phyloP scores from a whole-genome alignment of 306 rosid species.

The Aeschynomene evenia region DNA sequence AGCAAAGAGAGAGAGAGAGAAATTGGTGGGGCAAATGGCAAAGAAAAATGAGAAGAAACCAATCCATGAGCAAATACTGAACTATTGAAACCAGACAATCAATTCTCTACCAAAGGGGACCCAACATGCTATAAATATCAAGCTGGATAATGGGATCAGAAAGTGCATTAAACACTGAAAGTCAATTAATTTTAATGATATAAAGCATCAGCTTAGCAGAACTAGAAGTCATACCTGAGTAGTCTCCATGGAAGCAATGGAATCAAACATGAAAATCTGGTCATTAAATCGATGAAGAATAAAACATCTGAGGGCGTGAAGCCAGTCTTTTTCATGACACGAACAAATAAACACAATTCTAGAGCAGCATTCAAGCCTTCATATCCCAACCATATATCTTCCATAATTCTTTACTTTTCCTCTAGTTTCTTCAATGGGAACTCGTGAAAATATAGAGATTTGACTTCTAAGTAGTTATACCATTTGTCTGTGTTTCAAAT shows the following conservation, averaged over 20 bases:
- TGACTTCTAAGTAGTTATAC: neutral
- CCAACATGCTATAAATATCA: conserved; percentile 73
- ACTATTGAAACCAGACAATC: conserved; percentile 74
- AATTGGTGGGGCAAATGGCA: neutral
- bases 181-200: conserved; percentile 13
- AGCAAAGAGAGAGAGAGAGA: neutral
- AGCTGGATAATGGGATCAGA: conserved; percentile 39
- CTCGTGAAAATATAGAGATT: neutral
- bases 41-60: conserved; percentile 31
- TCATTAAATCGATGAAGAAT: conserved; percentile 59
- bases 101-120: conserved; percentile 61
- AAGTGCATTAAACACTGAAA: neutral
- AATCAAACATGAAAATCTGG: conserved; percentile 58
- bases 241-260: conserved; percentile 57
- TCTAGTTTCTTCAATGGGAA: neutral
- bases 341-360: neutral
- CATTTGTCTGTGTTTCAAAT: neutral
- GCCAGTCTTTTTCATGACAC: neutral
- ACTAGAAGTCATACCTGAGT: conserved; percentile 51
- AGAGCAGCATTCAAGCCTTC: neutral
- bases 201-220: conserved; percentile 15
- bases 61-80: conserved; percentile 75
- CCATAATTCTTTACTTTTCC: neutral
- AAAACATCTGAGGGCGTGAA: neutral
- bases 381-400: neutral